Conservation (phyloP, 495 filamentous ascomycete species). For the Stereocaulon alpinum region DNA sequence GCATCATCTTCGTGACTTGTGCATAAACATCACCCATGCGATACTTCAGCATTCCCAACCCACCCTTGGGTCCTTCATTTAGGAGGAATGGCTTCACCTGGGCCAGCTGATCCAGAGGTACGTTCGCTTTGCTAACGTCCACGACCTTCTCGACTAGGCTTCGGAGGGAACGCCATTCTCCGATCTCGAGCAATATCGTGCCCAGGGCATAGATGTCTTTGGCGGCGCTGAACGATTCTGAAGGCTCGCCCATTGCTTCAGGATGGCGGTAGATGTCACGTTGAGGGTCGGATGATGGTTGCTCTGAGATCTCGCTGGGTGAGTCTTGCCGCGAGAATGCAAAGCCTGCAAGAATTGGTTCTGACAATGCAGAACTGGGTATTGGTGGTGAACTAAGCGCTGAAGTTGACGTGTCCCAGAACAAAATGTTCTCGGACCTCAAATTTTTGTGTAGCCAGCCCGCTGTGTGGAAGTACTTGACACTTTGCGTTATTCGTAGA, state of each 20-base stretch:
- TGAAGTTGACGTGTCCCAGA: background rate
- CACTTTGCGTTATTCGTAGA: constrained; percentile 11
- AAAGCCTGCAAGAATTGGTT: constrained; percentile 9
- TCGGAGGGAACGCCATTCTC: constrained; percentile 12
- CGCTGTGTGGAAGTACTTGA: constrained; percentile 16
- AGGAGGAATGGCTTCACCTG: constrained; percentile 13
- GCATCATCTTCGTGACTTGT: constrained; percentile 10
- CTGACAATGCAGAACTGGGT: background rate
- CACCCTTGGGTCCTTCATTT: constrained; percentile 1
- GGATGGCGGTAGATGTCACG: constrained; percentile 20
- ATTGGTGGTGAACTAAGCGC: background rate
- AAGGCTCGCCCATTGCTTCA: constrained; percentile 10
- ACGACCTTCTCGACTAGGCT: constrained; percentile 3
- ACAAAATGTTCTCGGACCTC: constrained; percentile 17
- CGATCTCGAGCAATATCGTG: constrained; percentile 18
- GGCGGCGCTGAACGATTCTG: background rate
- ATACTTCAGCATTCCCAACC: constrained; percentile 4
- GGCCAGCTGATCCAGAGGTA: constrained; percentile 12
- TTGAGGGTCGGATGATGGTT: constrained; percentile 11
- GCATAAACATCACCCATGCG: constrained; percentile 16
- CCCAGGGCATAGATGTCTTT: constrained; percentile 18
- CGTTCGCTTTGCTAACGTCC: constrained; percentile 1
- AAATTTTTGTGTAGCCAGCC: constrained; percentile 20
- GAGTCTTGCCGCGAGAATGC: constrained; percentile 12
- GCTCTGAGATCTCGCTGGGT: constrained; percentile 9